Evolutionary conservation across 805 yeast species (phyloP).

Genomic region (Candida dajiaensis): DNA sequence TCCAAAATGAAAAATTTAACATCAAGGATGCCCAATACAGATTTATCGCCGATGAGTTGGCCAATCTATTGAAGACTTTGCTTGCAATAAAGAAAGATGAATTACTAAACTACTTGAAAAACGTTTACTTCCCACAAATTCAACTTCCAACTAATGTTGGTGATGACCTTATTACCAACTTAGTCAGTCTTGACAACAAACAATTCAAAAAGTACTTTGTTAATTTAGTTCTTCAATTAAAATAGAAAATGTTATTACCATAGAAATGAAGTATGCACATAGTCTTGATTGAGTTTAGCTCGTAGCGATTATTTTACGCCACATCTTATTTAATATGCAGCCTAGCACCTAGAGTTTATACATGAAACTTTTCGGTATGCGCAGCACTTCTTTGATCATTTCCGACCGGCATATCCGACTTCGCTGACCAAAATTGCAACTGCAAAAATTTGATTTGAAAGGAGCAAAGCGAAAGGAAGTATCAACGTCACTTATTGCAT

Average conservation of each 20-base stretch:
- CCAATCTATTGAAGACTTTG: constrained; percentile 61
- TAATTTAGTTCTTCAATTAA: constrained; percentile 32
- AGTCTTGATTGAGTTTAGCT: too few relatives aligned
- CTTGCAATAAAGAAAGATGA: constrained; percentile 42
- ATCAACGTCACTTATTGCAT: background rate
- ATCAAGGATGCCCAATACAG: constrained; percentile 76
- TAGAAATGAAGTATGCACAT: background rate
- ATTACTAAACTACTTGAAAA: constrained; percentile 48
- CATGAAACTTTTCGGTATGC: background rate
- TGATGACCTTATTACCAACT: constrained; percentile 53
- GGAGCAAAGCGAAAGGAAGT: constrained; percentile 3
- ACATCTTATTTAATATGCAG: too few relatives aligned
- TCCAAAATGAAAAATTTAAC: constrained; percentile 58
- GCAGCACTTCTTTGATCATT: background rate
- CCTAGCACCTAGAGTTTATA: too few relatives aligned
- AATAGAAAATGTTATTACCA: constrained; percentile 3
- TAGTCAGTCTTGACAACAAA: constrained; percentile 51
- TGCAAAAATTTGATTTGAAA: background rate
- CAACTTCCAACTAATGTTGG: constrained; percentile 56
- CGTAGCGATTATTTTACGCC: too few relatives aligned
- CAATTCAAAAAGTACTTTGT: constrained; percentile 69
- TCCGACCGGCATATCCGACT: background rate
- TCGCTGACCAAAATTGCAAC: background rate
- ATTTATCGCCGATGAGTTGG: constrained; percentile 67
- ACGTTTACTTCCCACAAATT: constrained; percentile 41